Evolutionary conservation across 371 early-diverging fungal genomes (phyloP).

Genomic region (Rhizomucor miehei): DNA sequence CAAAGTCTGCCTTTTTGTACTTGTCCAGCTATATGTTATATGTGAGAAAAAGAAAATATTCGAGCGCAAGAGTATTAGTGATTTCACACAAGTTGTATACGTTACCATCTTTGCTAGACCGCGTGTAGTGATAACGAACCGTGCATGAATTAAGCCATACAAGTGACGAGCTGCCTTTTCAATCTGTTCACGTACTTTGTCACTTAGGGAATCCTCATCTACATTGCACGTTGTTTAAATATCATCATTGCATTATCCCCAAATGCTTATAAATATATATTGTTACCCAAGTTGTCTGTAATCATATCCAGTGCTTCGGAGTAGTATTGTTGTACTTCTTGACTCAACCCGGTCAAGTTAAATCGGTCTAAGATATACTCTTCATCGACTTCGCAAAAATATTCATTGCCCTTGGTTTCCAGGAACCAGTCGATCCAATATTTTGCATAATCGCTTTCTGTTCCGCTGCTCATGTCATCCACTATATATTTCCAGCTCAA

Average conservation of each 20-base stretch:
- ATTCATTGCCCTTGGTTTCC: constrained; percentile 84
- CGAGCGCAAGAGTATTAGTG: neutral
- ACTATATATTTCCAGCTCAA: constrained; percentile 21
- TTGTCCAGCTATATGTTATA: constrained; percentile 64
- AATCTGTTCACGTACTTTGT: constrained; percentile 68
- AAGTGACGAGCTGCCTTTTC: constrained; percentile 82
- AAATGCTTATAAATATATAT: neutral
- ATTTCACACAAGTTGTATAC: neutral
- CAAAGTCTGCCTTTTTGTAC: constrained; percentile 89
- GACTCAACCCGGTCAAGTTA: constrained; percentile 90
- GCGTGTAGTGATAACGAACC: constrained; percentile 85
- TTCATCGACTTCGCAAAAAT: constrained; percentile 93
- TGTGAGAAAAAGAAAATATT: no score
- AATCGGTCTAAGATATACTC: constrained; percentile 95
- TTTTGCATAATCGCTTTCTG: constrained; percentile 64
- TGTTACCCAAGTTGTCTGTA: constrained; percentile 71
- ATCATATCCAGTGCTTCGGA: constrained; percentile 90
- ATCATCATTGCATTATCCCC: constrained; percentile 1
- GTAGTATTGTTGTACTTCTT: constrained; percentile 77
- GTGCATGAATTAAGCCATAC: constrained; percentile 92
- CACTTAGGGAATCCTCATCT: constrained; percentile 66
- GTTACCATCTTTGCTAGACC: constrained; percentile 86
- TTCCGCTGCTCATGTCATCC: constrained; percentile 64
- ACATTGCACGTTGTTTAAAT: neutral
- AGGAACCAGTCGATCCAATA: constrained; percentile 88